These are phyloP conservation scores for Tylopilus vinaceipallidus DNA, from an alignment of 768 basidiomycete genomes.

Conservation along the genomic window DNA sequence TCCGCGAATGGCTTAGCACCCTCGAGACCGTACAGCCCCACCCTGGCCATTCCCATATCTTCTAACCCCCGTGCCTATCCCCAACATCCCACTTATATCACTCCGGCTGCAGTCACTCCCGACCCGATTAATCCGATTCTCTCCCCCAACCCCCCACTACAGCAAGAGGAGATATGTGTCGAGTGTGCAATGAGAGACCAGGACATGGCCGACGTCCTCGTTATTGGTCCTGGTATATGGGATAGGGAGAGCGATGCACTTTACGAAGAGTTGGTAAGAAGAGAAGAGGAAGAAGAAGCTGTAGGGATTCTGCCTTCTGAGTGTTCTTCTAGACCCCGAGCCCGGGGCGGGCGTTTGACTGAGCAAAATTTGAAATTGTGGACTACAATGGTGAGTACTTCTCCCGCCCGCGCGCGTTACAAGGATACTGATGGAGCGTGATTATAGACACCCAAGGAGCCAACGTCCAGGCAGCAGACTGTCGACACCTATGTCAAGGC, in stretches of 20 bases:
- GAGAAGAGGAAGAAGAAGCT: constrained; percentile 69
- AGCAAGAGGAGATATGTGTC: constrained; percentile 83
- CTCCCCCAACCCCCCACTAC: constrained; percentile 48
- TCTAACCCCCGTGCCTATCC: constrained; percentile 64
- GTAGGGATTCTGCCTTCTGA: constrained; percentile 48
- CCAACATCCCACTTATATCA: constrained; percentile 78
- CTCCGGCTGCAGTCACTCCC: constrained; percentile 46
- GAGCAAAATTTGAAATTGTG: constrained; percentile 82
- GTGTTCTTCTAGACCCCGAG: constrained; percentile 55
- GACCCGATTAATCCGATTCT: constrained; percentile 62
- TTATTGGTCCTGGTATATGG: constrained; percentile 85
- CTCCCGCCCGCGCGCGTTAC: neutral
- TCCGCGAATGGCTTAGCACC: constrained; percentile 58
- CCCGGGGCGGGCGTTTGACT: constrained; percentile 66
- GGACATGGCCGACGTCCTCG: constrained; percentile 96
- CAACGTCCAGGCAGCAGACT: constrained; percentile 79
- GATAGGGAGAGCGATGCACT: constrained; percentile 83
- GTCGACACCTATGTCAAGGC: constrained; percentile 79
- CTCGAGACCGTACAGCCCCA: constrained; percentile 49
- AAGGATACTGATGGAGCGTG: constrained; percentile 8
- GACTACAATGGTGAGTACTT: constrained; percentile 63
- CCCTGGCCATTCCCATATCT: constrained; percentile 52
- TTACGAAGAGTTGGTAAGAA: constrained; percentile 71
- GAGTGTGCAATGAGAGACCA: constrained; percentile 99
- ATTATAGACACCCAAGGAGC: constrained; percentile 84